phyloP scores from a whole-genome alignment of 768 basidiomycete species.

The Tricholoma furcatifolium region DNA sequence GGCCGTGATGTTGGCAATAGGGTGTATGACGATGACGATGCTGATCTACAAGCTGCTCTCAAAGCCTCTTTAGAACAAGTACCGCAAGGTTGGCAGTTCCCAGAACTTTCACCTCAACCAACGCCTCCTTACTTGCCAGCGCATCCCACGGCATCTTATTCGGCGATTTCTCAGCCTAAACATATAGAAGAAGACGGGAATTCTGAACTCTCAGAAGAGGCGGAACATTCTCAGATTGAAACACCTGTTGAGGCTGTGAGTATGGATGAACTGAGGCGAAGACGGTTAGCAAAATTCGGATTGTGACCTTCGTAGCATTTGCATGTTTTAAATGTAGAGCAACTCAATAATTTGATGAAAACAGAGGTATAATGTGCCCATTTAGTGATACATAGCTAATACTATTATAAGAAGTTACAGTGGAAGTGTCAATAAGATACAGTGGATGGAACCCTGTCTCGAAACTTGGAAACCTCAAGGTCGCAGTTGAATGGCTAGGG shows the following conservation, averaged over 20 bases:
- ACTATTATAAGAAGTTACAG: too few relatives aligned
- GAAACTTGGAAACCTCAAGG: too few relatives aligned
- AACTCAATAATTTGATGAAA: too few relatives aligned
- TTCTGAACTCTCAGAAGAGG: conserved; percentile 37
- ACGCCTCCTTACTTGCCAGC: conserved; percentile 6
- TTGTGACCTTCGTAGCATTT: conserved; percentile 25
- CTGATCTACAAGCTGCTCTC: conserved; percentile 83
- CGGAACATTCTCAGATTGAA: conserved; percentile 20
- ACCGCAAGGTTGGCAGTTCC: conserved; percentile 49
- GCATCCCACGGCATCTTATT: background rate
- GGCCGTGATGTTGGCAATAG: conserved; percentile 27
- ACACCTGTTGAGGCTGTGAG: conserved; percentile 36
- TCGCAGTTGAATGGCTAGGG: background rate
- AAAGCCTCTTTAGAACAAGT: conserved; percentile 74
- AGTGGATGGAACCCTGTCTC: too few relatives aligned
- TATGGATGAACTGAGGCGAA: conserved; percentile 66
- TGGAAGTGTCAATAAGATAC: background rate
- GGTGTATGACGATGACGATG: conserved; percentile 85
- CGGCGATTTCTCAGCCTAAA: background rate
- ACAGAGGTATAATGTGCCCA: too few relatives aligned
- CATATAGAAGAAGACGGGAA: conserved; percentile 31
- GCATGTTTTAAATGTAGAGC: background rate
- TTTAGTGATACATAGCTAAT: too few relatives aligned
- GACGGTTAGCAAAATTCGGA: conserved; percentile 65
- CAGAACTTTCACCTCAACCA: conserved; percentile 20